Evolutionary conservation across 805 yeast species (phyloP), one percentile per base, ranked within the genome.

Genomic region (Nakazawaea wyomingensis): DNA sequence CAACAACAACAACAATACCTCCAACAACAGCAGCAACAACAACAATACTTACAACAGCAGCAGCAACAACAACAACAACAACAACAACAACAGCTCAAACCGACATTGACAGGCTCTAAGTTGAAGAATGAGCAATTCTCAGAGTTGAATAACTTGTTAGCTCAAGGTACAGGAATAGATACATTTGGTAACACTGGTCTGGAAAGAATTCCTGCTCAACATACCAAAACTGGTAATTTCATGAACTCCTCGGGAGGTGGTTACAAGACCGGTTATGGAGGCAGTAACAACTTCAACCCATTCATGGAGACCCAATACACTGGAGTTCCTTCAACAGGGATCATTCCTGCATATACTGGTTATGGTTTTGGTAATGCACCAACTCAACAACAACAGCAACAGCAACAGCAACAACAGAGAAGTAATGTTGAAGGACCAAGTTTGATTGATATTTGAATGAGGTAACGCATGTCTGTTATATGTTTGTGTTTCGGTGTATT

Each of bases 171-270:
- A 0, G 97, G 96, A 26, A 70, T 88, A 45, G 99, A 90, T 65
- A 90, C 97, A 0, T 93, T 86, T 61, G 96, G 96, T 59, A 88
- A 87, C 62, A 80, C 84, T 14, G 96, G 96, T 43, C 82, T 78
- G 17, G 61, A 79, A 6, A 80, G 96, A 66, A 76, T 91, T 43
- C 96, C 98, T 3, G 95, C 95, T 36, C 97, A 91, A 57, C 91
- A 85, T 60, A 91, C 97, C 1, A 78, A 76, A 51, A 80, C 93
- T 2, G 80, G 82, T 4, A 81, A 78, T 14, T 89, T 90, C 59
- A 74, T 91, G 54, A 88, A 85, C 62, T 85, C 96, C 19, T 82
- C 85, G 48, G 97, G 96, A 54, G 85, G 91, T 5, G 96, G 96
- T 27, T 76, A 68, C 54, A 78, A 67, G 52, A 83, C 78, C 52